Conservation (phyloP, 1,284 basidiomycete species). For the Sphagnurus paluster region DNA sequence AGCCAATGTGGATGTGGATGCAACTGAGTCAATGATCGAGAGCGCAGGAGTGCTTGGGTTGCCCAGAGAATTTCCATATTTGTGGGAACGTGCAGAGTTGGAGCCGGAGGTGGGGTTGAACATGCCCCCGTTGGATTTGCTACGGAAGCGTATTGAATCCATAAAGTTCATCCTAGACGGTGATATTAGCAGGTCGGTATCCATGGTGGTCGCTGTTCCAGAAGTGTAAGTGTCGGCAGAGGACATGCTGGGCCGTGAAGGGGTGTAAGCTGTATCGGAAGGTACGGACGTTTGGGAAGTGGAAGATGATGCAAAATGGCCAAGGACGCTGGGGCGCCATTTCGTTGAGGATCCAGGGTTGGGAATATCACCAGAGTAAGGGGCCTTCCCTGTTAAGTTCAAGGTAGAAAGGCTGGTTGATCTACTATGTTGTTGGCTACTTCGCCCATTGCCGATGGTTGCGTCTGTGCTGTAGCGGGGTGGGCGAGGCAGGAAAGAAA, state of each 20-base stretch:
- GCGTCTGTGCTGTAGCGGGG: conserved; percentile 33
- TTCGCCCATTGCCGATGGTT: conserved; percentile 23
- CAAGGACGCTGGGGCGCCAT: conserved; percentile 63
- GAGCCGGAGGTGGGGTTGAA: conserved; percentile 27
- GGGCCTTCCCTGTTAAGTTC: conserved; percentile 23
- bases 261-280: conserved; percentile 42
- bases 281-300: conserved; percentile 36
- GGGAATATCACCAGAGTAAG: conserved; percentile 23
- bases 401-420: conserved; percentile 45
- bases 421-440: conserved; percentile 38
- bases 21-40: conserved; percentile 5
- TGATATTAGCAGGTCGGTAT: conserved; percentile 39
- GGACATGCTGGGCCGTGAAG: conserved; percentile 66
- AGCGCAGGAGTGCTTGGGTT: conserved; percentile 5
- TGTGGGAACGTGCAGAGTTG: conserved; percentile 21
- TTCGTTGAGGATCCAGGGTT: conserved; percentile 33
- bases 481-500: conserved; percentile 45
- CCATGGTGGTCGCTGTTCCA: conserved; percentile 39
- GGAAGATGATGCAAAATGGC: conserved; percentile 52
- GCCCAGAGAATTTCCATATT: conserved; percentile 12
- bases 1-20: conserved; percentile 18
- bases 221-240: conserved; percentile 61
- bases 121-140: conserved; percentile 35
- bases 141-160: conserved; percentile 47
- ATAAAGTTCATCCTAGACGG: conserved; percentile 48